Conservation (phyloP, 2,329 filamentous ascomycete genomes). For the Penicillium sclerotigenum region DNA sequence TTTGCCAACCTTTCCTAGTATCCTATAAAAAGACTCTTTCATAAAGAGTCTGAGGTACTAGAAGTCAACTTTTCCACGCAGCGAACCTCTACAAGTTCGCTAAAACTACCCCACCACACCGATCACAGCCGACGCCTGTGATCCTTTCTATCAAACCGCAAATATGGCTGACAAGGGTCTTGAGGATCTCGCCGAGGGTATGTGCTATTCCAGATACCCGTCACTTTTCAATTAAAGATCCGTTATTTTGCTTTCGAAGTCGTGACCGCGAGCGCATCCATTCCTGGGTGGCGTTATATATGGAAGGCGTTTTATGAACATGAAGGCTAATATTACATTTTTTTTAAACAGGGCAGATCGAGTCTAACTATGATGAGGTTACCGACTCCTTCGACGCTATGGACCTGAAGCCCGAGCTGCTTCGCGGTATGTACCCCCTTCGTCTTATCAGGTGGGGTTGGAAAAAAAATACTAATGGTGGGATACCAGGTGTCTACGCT, state of each 20-base stretch:
- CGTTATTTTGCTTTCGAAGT: not conserved
- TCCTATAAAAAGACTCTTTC: constrained; percentile 28
- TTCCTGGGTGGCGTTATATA: constrained; percentile 9
- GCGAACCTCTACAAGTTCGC: constrained; percentile 35
- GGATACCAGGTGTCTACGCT: constrained; percentile 76
- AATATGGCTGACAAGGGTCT: constrained; percentile 98
- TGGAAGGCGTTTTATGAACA: constrained; percentile 6
- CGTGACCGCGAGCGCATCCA: not conserved
- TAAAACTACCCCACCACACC: constrained; percentile 39
- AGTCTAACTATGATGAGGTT: constrained; percentile 99
- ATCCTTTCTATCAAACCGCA: constrained; percentile 62
- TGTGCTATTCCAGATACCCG: constrained; percentile 47
- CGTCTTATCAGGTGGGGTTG: constrained; percentile 21
- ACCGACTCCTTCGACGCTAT: constrained; percentile 99
- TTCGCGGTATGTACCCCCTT: constrained; percentile 67
- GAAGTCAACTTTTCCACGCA: constrained; percentile 23
- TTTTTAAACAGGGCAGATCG: constrained; percentile 79
- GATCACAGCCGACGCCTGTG: constrained; percentile 78
- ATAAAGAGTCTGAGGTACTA: constrained; percentile 38
- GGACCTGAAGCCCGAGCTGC: constrained; percentile 94
- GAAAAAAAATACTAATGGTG: constrained; percentile 25
- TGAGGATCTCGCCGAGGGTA: constrained; percentile 95
- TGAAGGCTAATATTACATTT: constrained; percentile 17
- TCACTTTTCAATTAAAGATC: constrained; percentile 1
- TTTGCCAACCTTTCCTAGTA: constrained; percentile 26